A percentile compares a stretch with the other conserved stretches of the same genome.
Evolutionary conservation across 108 stramenopile species (phyloP).

Genomic region (Discostella pseudostelligera): DNA sequence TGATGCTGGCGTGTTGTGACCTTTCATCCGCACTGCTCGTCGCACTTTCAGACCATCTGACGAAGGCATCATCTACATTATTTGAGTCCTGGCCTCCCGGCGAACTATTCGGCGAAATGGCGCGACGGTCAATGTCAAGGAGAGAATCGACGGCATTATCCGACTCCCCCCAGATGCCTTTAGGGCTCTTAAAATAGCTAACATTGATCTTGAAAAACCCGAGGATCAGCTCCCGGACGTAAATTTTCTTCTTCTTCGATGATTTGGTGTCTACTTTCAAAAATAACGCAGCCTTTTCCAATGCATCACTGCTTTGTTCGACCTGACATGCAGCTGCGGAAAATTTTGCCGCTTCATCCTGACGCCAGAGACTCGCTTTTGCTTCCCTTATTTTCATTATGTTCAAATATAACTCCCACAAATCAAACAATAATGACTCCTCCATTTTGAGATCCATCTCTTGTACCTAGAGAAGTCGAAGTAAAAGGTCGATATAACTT

Average conservation of each 20-base stretch:
- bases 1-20: slow-evolving; percentile 19
- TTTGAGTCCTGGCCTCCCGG: not conserved
- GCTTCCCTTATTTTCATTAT: slow-evolving; percentile 48
- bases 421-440: slow-evolving; percentile 67
- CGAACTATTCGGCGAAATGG: slow-evolving; percentile 4
- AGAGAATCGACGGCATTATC: slow-evolving; percentile 11
- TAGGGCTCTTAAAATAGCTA: slow-evolving; percentile 72
- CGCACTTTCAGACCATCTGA: slow-evolving; percentile 43
- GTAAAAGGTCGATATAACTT: not conserved
- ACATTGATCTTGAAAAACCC: slow-evolving; percentile 75
- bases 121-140: slow-evolving; percentile 2
- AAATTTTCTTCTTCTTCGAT: slow-evolving; percentile 47
- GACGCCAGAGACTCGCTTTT: slow-evolving; percentile 30
- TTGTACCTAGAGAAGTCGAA: slow-evolving; percentile 40
- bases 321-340: slow-evolving; percentile 25
- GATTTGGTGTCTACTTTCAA: not conserved
- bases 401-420: slow-evolving; percentile 69
- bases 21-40: slow-evolving; percentile 13
- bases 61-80: slow-evolving; percentile 36
- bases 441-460: slow-evolving; percentile 85
- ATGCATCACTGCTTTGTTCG: slow-evolving; percentile 11
- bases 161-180: slow-evolving; percentile 5
- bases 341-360: slow-evolving; percentile 8
- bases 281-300: slow-evolving; percentile 4
- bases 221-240: slow-evolving; percentile 72